Conservation (phyloP, 768 basidiomycete genomes). For the Lactifluus echinatus region DNA sequence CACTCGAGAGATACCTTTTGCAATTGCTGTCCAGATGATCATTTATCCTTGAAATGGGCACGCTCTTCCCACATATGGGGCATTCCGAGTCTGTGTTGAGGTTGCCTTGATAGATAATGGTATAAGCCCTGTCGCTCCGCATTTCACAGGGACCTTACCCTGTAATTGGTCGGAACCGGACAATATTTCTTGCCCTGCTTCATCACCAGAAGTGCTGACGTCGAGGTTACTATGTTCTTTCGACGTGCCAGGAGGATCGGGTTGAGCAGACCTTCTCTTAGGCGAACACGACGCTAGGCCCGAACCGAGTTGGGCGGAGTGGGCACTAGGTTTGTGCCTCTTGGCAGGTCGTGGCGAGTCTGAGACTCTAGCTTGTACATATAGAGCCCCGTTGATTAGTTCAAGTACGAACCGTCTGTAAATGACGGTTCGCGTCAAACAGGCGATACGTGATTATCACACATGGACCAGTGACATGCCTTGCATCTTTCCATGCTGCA, state of each 20-base stretch:
- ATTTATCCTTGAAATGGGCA: conserved; percentile 27
- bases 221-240: not conserved
- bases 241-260: not conserved
- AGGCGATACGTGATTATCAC: not conserved
- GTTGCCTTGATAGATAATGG: not conserved
- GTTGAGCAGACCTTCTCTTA: not conserved
- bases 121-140: not conserved
- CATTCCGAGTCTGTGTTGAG: not conserved
- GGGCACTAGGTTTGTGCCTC: conserved; percentile 19
- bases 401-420: conserved; percentile 16
- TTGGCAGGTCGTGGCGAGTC: conserved; percentile 7
- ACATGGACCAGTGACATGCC: conserved; percentile 24
- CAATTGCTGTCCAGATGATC: conserved; percentile 31
- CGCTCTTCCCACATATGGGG: conserved; percentile 10
- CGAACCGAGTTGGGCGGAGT: not conserved
- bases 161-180: not conserved
- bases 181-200: not conserved
- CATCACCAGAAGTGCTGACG: not conserved
- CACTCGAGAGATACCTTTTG: conserved; percentile 8
- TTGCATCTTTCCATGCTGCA: conserved; percentile 30
- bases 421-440: not conserved
- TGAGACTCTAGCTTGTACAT: not conserved
- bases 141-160: not conserved
- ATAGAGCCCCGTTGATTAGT: not conserved
- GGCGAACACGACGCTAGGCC: not conserved